Conservation (phyloP, 805 yeast genomes). For the Yamadazyma nakazawae region DNA sequence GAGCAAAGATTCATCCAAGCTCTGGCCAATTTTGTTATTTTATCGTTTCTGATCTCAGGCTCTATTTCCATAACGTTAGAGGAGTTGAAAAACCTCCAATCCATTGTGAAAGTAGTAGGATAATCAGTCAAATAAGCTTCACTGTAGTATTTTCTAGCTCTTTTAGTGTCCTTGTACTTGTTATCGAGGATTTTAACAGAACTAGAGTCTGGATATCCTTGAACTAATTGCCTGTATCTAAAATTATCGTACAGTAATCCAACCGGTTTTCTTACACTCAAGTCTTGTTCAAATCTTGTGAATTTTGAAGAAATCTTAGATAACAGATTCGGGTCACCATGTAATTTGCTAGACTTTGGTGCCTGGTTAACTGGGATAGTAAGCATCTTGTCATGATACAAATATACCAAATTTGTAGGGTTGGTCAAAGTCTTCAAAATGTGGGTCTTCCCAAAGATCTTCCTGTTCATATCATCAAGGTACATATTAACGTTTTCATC, state of each 20-base stretch:
- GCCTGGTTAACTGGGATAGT: conserved; percentile 10
- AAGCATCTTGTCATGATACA: conserved; percentile 12
- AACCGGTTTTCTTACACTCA: conserved; percentile 4
- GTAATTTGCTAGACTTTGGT: conserved; percentile 1
- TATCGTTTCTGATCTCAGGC: conserved; percentile 3
- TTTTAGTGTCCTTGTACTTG: conserved; percentile 11
- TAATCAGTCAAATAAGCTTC: conserved; percentile 12
- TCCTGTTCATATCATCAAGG: conserved; percentile 9
- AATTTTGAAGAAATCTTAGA: neutral
- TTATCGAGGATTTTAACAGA: conserved; percentile 3
- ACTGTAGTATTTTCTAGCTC: conserved; percentile 13
- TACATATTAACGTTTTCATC: conserved; percentile 11
- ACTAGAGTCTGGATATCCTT: conserved; percentile 1
- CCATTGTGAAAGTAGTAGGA: conserved; percentile 6
- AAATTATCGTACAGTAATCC: conserved; percentile 9
- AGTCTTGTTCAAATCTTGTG: conserved; percentile 7
- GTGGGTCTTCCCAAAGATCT: conserved; percentile 10
- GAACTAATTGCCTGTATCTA: neutral
- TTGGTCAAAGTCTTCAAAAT: conserved; percentile 11
- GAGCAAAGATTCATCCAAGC: conserved; percentile 45
- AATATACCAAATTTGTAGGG: conserved; percentile 12
- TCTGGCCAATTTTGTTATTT: conserved; percentile 37
- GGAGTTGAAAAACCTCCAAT: conserved; percentile 14
- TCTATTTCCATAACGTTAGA: conserved; percentile 5
- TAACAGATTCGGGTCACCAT: neutral